These are phyloP conservation scores for Euphorbia lathyris DNA, from an alignment of 345 rosid genomes.

Conservation along the genomic window DNA sequence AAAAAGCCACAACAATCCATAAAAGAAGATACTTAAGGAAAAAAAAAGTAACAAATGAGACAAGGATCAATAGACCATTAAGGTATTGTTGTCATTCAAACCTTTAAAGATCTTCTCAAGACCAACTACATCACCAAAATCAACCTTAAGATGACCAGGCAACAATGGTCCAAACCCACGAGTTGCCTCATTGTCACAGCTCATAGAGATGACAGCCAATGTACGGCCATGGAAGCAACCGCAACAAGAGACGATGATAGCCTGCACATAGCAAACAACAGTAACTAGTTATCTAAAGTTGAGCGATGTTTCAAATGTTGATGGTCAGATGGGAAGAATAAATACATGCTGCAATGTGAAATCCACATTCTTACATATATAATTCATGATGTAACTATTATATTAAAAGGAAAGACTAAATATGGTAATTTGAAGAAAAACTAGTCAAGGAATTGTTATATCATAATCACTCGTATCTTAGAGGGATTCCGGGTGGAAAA, in stretches of 20 bases:
- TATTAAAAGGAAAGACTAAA: neutral
- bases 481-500: neutral
- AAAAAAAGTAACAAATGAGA: no score
- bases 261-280: constrained; percentile 52
- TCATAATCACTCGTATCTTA: neutral
- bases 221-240: constrained; percentile 99
- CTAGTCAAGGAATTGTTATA: neutral
- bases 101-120: constrained; percentile 81
- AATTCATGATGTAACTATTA: no score
- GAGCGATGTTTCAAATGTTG: neutral
- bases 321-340: neutral
- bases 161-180: constrained; percentile 90
- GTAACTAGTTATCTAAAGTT: neutral
- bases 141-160: constrained; percentile 91
- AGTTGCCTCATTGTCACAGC: constrained; percentile 97
- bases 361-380: neutral
- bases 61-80: neutral
- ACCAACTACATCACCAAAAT: constrained; percentile 71
- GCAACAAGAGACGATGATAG: constrained; percentile 85
- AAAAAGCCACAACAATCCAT: neutral
- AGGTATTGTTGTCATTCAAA: constrained; percentile 16
- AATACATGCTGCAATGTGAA: neutral
- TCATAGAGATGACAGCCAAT: constrained; percentile 88
- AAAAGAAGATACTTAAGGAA: constrained; percentile 2
- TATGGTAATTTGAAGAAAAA: neutral